Conservation (phyloP, 179 eudicot genomes). For the Vitellaria paradoxa region DNA sequence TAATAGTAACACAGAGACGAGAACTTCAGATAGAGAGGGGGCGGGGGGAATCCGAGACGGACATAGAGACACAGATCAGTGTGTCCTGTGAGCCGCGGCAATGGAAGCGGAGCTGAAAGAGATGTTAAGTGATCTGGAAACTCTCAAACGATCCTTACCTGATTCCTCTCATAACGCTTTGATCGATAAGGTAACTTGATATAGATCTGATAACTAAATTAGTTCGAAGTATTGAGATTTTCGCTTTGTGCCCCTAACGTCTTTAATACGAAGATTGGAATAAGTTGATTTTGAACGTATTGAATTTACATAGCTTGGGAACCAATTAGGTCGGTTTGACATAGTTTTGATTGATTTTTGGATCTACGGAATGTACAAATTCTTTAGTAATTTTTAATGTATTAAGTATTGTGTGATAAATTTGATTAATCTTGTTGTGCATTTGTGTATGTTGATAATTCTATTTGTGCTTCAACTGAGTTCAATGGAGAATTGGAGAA, state of each 20-base stretch:
- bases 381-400: neutral
- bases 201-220: too few relatives aligned
- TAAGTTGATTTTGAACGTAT: neutral
- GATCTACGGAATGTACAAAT: too few relatives aligned
- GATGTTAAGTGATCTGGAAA: slow-evolving; percentile 38
- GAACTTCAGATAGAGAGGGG: too few relatives aligned
- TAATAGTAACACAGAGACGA: too few relatives aligned
- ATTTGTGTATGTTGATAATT: neutral
- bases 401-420: neutral
- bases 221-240: neutral
- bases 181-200: slow-evolving; percentile 34
- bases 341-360: neutral
- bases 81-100: slow-evolving; percentile 5
- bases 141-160: slow-evolving; percentile 37
- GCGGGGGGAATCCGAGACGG: too few relatives aligned
- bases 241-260: neutral
- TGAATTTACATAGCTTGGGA: neutral
- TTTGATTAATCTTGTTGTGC: neutral
- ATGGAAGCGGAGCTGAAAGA: slow-evolving; percentile 57
- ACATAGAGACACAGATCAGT: too few relatives aligned
- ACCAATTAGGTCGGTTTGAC: neutral
- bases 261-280: neutral
- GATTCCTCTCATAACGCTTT: slow-evolving; percentile 45
- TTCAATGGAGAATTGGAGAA: neutral
- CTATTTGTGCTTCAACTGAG: neutral